Percentiles rank a stretch among this genome's conserved stretches.
Conservation (phyloP, 352 stramenopile genomes). For the Globisporangium orthogonon region DNA sequence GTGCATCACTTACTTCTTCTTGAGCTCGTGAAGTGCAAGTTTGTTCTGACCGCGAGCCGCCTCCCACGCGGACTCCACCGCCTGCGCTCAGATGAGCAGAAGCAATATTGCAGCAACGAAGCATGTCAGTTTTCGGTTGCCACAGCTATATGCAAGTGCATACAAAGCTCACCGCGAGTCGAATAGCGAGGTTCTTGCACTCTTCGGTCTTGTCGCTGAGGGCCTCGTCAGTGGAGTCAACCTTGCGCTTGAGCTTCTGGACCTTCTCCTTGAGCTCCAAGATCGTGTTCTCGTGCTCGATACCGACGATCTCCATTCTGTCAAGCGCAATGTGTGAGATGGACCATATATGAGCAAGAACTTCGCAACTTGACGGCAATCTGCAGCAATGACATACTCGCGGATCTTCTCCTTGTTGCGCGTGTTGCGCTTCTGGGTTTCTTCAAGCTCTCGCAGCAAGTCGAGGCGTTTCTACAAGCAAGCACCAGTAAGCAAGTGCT, state of each 20-base stretch:
- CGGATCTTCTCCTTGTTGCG: conserved; percentile 66
- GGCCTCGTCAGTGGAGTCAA: conserved; percentile 36
- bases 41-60: conserved; percentile 75
- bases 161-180: conserved; percentile 32
- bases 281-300: conserved; percentile 70
- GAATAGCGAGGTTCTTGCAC: conserved; percentile 55
- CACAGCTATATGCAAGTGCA: neutral
- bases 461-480: conserved; percentile 45
- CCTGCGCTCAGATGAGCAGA: conserved; percentile 15
- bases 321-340: neutral
- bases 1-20: conserved; percentile 44
- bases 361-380: neutral
- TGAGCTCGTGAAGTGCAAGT: conserved; percentile 65
- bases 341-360: neutral
- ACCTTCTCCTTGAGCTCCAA: conserved; percentile 71
- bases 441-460: conserved; percentile 57
- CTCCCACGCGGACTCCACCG: conserved; percentile 77
- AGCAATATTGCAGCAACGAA: neutral
- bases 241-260: conserved; percentile 66
- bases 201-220: conserved; percentile 53
- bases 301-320: conserved; percentile 61
- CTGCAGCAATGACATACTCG: conserved; percentile 24
- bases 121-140: no score
- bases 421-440: conserved; percentile 60
- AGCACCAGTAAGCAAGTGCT: neutral